phyloP scores from a whole-genome alignment of 768 basidiomycete species.

The Amanita pallidorosea region DNA sequence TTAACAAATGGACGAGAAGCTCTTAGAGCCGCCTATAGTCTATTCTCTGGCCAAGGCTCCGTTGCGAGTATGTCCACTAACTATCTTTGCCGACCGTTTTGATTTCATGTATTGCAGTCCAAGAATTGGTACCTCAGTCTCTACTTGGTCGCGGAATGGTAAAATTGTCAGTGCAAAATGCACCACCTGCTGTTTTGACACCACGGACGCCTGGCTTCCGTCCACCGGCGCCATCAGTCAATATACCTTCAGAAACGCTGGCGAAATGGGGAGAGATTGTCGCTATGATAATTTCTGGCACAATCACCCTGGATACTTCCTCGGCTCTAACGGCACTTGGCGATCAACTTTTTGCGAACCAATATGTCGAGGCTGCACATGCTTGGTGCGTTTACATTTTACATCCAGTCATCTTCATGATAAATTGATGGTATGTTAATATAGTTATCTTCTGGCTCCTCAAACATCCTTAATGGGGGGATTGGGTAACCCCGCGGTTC shows the following conservation, averaged over 20 bases:
- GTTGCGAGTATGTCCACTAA: slow-evolving; percentile 44
- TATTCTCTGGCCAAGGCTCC: slow-evolving; percentile 78
- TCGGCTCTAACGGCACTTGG: slow-evolving; percentile 76
- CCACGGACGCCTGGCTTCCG: slow-evolving; percentile 60
- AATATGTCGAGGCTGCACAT: slow-evolving; percentile 82
- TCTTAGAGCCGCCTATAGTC: slow-evolving; percentile 70
- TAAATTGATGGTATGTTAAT: slow-evolving; percentile 7
- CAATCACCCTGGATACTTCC: slow-evolving; percentile 56
- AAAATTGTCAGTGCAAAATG: slow-evolving; percentile 26
- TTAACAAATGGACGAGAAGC: slow-evolving; percentile 52
- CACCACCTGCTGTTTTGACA: slow-evolving; percentile 27
- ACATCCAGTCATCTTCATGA: background rate
- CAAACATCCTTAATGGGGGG: slow-evolving; percentile 70
- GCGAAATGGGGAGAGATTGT: slow-evolving; percentile 78
- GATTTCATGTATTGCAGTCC: slow-evolving; percentile 34
- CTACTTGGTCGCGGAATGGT: slow-evolving; percentile 31
- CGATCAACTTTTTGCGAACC: slow-evolving; percentile 62
- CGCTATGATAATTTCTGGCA: slow-evolving; percentile 72
- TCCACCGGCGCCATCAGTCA: slow-evolving; percentile 25
- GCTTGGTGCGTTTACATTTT: slow-evolving; percentile 53
- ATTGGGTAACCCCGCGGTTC: slow-evolving; percentile 51
- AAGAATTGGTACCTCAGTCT: slow-evolving; percentile 59
- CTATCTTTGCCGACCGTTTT: background rate
- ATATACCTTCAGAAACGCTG: slow-evolving; percentile 53
- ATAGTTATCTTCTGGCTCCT: slow-evolving; percentile 78